Percentiles rank a stretch among this genome's conserved stretches.
phyloP scores from a whole-genome alignment of 1,139 yeast genomes.

The Taphrina populina region DNA sequence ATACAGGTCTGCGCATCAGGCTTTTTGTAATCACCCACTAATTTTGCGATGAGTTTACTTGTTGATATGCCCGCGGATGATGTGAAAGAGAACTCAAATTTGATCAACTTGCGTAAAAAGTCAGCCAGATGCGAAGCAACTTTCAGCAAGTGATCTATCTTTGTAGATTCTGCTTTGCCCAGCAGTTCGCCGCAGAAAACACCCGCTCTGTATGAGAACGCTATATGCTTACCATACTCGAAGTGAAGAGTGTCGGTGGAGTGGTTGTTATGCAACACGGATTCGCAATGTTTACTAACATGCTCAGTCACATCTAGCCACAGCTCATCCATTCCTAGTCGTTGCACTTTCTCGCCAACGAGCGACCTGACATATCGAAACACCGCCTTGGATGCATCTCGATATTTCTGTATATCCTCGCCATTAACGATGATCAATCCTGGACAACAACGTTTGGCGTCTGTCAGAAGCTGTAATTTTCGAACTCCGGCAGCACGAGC shows the following conservation, averaged over 20 bases:
- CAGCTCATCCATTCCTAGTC: constrained; percentile 48
- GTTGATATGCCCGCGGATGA: constrained; percentile 46
- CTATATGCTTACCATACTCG: background rate
- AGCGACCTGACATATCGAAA: constrained; percentile 42
- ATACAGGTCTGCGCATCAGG: constrained; percentile 43
- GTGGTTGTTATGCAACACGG: background rate
- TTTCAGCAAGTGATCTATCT: background rate
- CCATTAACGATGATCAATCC: constrained; percentile 45
- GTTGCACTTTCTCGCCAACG: constrained; percentile 42
- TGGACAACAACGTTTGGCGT: constrained; percentile 42
- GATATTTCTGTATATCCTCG: constrained; percentile 44
- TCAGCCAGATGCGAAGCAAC: constrained; percentile 44
- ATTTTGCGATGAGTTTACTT: constrained; percentile 45
- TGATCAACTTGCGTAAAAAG: constrained; percentile 42
- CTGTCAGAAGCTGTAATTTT: constrained; percentile 42
- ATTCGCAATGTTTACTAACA: too few relatives aligned
- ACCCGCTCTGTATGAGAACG: too few relatives aligned
- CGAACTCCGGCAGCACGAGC: constrained; percentile 46
- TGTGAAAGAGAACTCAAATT: constrained; percentile 43
- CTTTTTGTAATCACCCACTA: constrained; percentile 44
- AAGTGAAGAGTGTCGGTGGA: background rate
- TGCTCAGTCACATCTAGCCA: constrained; percentile 43
- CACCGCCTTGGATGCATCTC: constrained; percentile 44
- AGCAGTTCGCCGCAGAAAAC: constrained; percentile 9
- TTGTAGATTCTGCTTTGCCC: background rate